These are phyloP conservation scores for Coniochaeta hoffmannii DNA, from an alignment of 2,329 filamentous ascomycete genomes.

Conservation along the genomic window DNA sequence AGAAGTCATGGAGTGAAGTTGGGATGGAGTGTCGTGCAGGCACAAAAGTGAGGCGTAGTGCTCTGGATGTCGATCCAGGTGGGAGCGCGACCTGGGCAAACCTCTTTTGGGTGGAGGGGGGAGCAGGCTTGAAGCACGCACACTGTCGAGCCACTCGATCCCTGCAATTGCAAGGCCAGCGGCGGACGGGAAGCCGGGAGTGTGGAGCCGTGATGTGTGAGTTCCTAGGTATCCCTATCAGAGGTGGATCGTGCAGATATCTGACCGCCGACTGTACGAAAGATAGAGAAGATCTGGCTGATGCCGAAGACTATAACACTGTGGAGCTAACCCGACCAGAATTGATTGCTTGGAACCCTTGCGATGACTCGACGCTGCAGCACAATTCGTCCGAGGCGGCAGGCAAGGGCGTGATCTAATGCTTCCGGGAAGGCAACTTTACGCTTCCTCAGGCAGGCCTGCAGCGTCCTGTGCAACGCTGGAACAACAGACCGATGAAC, in stretches of 20 bases:
- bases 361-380: background rate
- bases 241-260: background rate
- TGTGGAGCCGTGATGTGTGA: background rate
- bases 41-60: conserved; percentile 17
- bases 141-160: background rate
- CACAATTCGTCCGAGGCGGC: background rate
- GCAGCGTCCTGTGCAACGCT: background rate
- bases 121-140: background rate
- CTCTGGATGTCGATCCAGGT: conserved; percentile 6
- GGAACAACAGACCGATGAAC: conserved; percentile 4
- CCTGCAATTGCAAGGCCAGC: background rate
- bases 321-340: background rate
- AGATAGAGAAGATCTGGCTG: background rate
- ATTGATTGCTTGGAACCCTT: background rate
- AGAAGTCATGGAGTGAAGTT: conserved; percentile 1
- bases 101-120: background rate
- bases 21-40: background rate
- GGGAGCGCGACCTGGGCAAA: background rate
- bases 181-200: background rate
- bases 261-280: background rate
- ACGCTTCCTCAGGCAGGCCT: conserved; percentile 7
- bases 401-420: background rate
- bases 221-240: background rate
- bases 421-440: background rate
- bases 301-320: background rate